Percentiles rank a stretch among this genome's conserved stretches.
Conservation (phyloP, 805 yeast genomes). For the Starmerella apis region DNA sequence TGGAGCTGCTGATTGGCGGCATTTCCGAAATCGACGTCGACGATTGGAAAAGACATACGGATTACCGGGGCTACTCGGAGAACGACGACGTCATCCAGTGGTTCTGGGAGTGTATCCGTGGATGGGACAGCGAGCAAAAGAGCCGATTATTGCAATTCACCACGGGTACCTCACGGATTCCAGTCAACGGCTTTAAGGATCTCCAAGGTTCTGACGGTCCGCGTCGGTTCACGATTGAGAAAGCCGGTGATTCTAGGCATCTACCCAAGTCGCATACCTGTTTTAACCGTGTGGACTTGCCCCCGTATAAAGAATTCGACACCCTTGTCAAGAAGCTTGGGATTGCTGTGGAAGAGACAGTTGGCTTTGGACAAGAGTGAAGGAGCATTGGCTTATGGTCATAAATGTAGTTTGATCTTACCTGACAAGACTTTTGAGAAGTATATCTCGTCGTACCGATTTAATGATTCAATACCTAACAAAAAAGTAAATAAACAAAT, state of each 20-base stretch:
- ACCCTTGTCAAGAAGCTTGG: constrained; percentile 80
- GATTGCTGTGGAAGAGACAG: constrained; percentile 96
- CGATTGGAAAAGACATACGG: constrained; percentile 99
- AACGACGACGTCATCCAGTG: constrained; percentile 93
- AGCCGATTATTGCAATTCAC: constrained; percentile 93
- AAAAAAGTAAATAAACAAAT: neutral
- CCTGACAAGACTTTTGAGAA: neutral
- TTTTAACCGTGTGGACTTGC: constrained; percentile 96
- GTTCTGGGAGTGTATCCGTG: constrained; percentile 92
- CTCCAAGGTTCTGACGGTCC: constrained; percentile 99
- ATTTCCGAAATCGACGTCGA: constrained; percentile 95
- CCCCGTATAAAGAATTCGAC: constrained; percentile 80
- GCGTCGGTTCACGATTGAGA: constrained; percentile 94
- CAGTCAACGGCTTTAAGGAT: constrained; percentile 97
- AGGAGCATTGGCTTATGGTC: neutral
- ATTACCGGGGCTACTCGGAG: constrained; percentile 95
- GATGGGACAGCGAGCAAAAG: constrained; percentile 94
- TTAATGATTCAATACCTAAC: neutral
- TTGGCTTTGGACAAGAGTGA: constrained; percentile 96
- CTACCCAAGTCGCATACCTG: constrained; percentile 96
- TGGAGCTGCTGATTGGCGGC: constrained; percentile 95
- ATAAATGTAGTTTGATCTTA: neutral
- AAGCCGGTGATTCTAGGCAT: constrained; percentile 88
- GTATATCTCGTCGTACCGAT: neutral
- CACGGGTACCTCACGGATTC: constrained; percentile 97